Evolutionary conservation across 2,329 filamentous ascomycete species (phyloP).

Genomic region (Cercospora beticola): DNA sequence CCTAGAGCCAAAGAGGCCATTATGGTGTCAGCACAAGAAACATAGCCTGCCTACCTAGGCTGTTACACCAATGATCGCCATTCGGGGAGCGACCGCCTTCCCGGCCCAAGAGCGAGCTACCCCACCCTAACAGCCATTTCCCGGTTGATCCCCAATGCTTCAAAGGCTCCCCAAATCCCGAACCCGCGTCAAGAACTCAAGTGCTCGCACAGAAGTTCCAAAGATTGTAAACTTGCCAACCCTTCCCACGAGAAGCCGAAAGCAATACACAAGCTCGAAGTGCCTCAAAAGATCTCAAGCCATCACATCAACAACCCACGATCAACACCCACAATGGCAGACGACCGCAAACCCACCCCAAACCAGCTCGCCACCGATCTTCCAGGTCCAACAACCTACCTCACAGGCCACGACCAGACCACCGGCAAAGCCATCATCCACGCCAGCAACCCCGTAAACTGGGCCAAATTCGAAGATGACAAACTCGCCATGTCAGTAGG

Average conservation of each 20-base stretch:
- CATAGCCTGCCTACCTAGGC: not conserved
- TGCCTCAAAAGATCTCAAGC: not conserved
- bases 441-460: slow-evolving; percentile 34
- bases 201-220: not conserved
- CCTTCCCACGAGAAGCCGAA: not conserved
- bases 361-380: slow-evolving; percentile 35
- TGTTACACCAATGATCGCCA: not conserved
- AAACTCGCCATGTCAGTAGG: slow-evolving; percentile 52
- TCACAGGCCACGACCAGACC: slow-evolving; percentile 37
- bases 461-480: slow-evolving; percentile 42
- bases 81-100: not conserved
- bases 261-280: not conserved
- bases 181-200: not conserved
- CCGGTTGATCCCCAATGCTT: not conserved
- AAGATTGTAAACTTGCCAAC: not conserved
- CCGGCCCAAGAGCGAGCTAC: not conserved
- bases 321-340: slow-evolving; percentile 11
- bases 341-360: slow-evolving; percentile 31
- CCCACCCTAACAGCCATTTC: not conserved
- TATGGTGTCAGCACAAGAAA: not conserved
- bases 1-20: not conserved
- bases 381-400: slow-evolving; percentile 37
- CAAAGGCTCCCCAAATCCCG: slow-evolving; percentile 2
- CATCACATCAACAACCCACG: not conserved
- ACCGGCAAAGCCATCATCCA: slow-evolving; percentile 39